Conservation (phyloP, 768 basidiomycete genomes). For the Tricholoma hemisulphureum region DNA sequence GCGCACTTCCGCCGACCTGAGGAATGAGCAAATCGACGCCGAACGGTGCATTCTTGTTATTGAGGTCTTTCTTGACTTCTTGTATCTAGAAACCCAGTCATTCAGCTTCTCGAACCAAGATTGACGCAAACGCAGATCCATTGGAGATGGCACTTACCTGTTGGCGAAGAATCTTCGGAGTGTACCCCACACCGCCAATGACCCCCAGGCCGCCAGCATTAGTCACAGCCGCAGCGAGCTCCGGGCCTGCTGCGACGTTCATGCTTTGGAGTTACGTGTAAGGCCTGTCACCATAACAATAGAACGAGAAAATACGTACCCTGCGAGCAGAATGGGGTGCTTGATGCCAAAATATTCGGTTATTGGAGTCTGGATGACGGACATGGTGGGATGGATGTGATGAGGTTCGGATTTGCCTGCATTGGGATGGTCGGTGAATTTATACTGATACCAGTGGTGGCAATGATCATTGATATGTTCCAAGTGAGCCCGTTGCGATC, state of each 20-base stretch:
- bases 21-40: conserved; percentile 91
- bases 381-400: conserved; percentile 37
- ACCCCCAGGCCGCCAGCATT: conserved; percentile 94
- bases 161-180: conserved; percentile 73
- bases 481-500: neutral
- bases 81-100: conserved; percentile 48
- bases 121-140: neutral
- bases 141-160: conserved; percentile 49
- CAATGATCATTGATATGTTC: conserved; percentile 17
- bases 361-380: conserved; percentile 76
- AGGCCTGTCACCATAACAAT: neutral
- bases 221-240: conserved; percentile 90
- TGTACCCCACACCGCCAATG: conserved; percentile 87
- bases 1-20: conserved; percentile 79
- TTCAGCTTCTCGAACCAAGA: conserved; percentile 1
- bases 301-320: conserved; percentile 31
- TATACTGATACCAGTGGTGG: conserved; percentile 11
- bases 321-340: conserved; percentile 86
- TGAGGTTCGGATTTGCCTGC: conserved; percentile 1
- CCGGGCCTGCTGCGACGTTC: conserved; percentile 55
- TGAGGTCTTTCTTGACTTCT: conserved; percentile 68
- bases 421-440: neutral
- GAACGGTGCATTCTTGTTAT: conserved; percentile 77
- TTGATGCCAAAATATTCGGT: conserved; percentile 86
- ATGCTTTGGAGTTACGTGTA: conserved; percentile 32